phyloP scores from a whole-genome alignment of 2,329 filamentous ascomycete genomes.

The Apiospora aurea region DNA sequence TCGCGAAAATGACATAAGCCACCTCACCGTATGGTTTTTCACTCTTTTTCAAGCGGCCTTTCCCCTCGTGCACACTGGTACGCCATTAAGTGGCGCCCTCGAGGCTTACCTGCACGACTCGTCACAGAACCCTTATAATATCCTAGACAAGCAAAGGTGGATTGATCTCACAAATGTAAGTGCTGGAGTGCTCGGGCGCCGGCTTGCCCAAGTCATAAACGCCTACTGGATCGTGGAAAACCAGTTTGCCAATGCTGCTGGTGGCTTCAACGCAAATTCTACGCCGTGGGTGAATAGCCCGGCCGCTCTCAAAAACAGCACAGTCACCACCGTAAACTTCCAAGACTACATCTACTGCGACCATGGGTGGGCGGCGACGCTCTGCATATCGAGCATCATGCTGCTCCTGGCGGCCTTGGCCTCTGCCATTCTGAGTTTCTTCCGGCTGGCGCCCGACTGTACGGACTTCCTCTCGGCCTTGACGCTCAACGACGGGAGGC shows the following conservation, averaged over 20 bases:
- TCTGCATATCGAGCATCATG: background rate
- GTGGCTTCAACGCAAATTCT: background rate
- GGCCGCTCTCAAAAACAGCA: background rate
- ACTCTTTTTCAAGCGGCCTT: background rate
- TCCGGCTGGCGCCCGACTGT: constrained; percentile 1
- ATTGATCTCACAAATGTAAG: background rate
- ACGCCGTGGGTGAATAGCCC: background rate
- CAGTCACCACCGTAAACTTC: background rate
- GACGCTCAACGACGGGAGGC: background rate
- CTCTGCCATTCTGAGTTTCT: background rate
- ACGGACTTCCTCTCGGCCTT: background rate
- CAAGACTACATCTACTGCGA: background rate
- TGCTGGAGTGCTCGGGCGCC: background rate
- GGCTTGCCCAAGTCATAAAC: background rate
- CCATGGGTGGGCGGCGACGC: background rate
- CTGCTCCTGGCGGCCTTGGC: background rate
- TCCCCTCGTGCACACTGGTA: background rate
- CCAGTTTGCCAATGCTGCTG: background rate
- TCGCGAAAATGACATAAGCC: accelerated
- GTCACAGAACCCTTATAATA: background rate
- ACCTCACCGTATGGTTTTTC: background rate
- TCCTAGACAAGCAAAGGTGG: background rate
- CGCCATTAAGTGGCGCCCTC: background rate
- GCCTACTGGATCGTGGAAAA: background rate
- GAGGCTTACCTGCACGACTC: background rate